These are phyloP conservation scores for Colletotrichum orchidophilum DNA, from an alignment of 2,329 filamentous ascomycete genomes.

Conservation along the genomic window DNA sequence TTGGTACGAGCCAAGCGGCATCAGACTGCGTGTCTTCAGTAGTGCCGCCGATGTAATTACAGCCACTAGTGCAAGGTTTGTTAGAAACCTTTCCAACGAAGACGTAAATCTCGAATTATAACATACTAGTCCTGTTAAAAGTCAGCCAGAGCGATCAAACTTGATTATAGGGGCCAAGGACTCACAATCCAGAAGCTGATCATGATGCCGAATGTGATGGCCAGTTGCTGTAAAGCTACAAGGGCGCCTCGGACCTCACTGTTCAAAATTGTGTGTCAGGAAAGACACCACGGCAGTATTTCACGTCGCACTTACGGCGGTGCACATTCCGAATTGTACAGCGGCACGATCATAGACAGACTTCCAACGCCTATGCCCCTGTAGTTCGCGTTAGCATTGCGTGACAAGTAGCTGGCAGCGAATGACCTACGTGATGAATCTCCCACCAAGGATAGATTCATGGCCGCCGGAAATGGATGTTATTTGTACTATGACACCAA, in stretches of 20 bases:
- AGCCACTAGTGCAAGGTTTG: constrained; percentile 53
- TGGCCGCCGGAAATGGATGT: constrained; percentile 66
- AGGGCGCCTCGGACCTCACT: constrained; percentile 53
- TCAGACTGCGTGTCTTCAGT: constrained; percentile 62
- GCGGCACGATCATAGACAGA: constrained; percentile 73
- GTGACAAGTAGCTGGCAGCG: rapidly evolving
- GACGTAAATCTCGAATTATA: too few species aligned
- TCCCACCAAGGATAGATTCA: constrained; percentile 72
- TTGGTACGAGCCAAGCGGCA: constrained; percentile 78
- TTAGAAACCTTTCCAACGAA: constrained; percentile 26
- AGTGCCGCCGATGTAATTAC: constrained; percentile 71
- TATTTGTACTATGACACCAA: constrained; percentile 76
- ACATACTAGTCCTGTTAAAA: constrained; percentile 10
- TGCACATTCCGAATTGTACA: constrained; percentile 59
- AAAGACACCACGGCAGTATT: too few species aligned
- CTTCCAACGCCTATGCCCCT: constrained; percentile 74
- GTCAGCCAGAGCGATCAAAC: background rate
- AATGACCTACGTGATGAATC: constrained; percentile 70
- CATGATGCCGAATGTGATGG: constrained; percentile 72
- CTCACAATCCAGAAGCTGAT: constrained; percentile 67
- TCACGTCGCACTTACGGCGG: constrained; percentile 48
- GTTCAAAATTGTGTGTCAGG: background rate
- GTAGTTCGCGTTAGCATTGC: background rate
- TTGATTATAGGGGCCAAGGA: background rate
- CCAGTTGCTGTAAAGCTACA: constrained; percentile 60